A percentile compares a stretch with the other conserved stretches of the same genome.
Evolutionary conservation across 352 stramenopile species (phyloP).

Genomic region (Globisporangium emineosum): DNA sequence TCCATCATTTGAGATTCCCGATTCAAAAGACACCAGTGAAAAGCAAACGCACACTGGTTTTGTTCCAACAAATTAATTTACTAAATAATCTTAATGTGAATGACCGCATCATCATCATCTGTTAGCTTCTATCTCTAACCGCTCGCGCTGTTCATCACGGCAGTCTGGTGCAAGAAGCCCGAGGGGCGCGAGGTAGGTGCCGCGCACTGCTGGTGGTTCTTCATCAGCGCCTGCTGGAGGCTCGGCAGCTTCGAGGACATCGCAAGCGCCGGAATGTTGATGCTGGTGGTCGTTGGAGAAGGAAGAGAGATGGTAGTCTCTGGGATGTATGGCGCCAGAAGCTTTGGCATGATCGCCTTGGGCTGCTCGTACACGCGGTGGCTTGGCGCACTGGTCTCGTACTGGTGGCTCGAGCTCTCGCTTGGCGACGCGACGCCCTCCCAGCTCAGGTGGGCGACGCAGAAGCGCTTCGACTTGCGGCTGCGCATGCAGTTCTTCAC

Average conservation of each 20-base stretch:
- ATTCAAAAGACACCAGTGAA: too few species aligned
- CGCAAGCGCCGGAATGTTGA: conserved; percentile 14
- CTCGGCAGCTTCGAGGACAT: conserved; percentile 33
- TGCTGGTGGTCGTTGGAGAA: conserved; percentile 4
- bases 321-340: conserved; percentile 8
- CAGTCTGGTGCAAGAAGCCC: neutral
- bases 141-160: conserved; percentile 5
- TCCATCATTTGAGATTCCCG: neutral
- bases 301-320: neutral
- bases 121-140: too few species aligned
- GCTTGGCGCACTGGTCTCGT: neutral
- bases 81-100: neutral
- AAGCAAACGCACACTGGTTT: too few species aligned
- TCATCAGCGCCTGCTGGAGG: conserved; percentile 39
- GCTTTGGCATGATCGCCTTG: conserved; percentile 27
- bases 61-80: neutral
- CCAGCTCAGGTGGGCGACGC: conserved; percentile 52
- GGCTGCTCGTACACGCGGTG: conserved; percentile 20
- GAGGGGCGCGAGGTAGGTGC: neutral
- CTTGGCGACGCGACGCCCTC: conserved; percentile 15
- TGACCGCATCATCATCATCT: too few species aligned
- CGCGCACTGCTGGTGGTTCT: conserved; percentile 22
- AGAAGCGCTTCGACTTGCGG: conserved; percentile 64
- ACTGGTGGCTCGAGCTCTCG: neutral
- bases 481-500: conserved; percentile 55